Evolutionary conservation across 2,329 filamentous ascomycete species (phyloP), one percentile per base, ranked within the genome.

Genomic region (Trichothecium roseum): DNA sequence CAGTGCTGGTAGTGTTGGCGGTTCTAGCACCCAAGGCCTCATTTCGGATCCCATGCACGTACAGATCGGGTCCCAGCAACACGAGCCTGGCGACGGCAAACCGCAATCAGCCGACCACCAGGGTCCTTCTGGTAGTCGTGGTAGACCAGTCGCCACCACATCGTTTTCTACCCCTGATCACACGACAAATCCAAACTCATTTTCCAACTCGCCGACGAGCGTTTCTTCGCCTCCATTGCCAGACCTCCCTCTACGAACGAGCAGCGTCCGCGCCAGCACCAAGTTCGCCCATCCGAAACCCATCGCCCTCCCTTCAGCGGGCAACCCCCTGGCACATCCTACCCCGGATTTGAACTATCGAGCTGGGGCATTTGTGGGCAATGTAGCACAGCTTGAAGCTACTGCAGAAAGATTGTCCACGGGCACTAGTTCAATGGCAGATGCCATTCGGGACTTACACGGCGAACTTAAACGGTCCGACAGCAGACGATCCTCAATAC

Each of bases 371-470:
- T 74, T 74, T 51, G 60, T 70, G 14, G 69, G 69, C 52, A 86
- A 81, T 60, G 78, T 88, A 42, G 76, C 79, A 44, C 74, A 78
- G 34, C 72, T 88, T 42, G 83, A 89, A 57, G 78, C 81, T 44
- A 80, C 77, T 9, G 83, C 83, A 33, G 82, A 87, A 57, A 72
- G 77, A 44, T 66, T 88, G 55, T 84, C 80, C 46, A 72, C 74
- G 62, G 34, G 37, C n/a, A 79, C 77, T 38, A 83, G 78, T 42
- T 84, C 83, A 42, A 82, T 87, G 50, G 81, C 82, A 48, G 75
- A 83, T 62, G 81, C 84, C 46, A 88, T 87, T 47, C 73, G 81
- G 40, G 75, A 81, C 49, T 66, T 85, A 44, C 78, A 84, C 56
- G 66, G 75, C 41, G 78, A 84, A 56, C 64, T 83, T 51, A 84